Evolutionary conservation across 2,329 filamentous ascomycete species (phyloP), one percentile per base, ranked within the genome.

Genomic region (Phoma sp.): DNA sequence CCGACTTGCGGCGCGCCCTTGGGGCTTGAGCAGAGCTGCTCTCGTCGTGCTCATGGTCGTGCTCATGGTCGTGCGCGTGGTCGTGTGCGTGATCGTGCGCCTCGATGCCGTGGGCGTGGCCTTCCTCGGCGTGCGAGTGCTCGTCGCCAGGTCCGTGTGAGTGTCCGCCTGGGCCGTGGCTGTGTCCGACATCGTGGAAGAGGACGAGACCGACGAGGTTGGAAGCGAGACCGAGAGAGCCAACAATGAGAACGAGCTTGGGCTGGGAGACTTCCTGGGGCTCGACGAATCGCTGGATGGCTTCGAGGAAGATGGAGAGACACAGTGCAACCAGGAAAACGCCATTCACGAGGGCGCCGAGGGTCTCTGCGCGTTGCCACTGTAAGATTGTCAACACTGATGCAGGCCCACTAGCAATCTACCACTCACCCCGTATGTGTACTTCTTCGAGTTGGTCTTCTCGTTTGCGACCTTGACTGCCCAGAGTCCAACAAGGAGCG

Each of bases 301-400:
- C 95, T 77, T 99, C 95, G 68, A 99, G 87, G 70, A 98, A 90
- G 76, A 99, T 99, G 45, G 94, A 96, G 52, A 99, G 83, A 78
- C 95, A 99, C 8, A 99, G 85, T 7, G 95, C 95, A 71, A 99
- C 95, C 39, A 99, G 83, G 80, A 99, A 99, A 40, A 98, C 94
- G 64, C 95, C 95, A 70, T 99, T 99, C 78, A 98, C 91, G 67
- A 98, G 88, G 43, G 95, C 95, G 70, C 95, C 95, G 6, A 99
- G 84, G 10, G 96, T 98, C 81, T 99, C 95, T 32, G 95, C 95
- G 65, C 95, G 91, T 81, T 98, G 89, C 91, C 93, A 99, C 90
- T 94, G 67, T 32, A 21, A 17, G 22, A 31, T 10, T 21, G 55
- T 75, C 37, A 75, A 61, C 35, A 31, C 3, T 22, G 13, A 10